phyloP scores from a whole-genome alignment of 179 eudicot species.

The Vitellaria paradoxa region DNA sequence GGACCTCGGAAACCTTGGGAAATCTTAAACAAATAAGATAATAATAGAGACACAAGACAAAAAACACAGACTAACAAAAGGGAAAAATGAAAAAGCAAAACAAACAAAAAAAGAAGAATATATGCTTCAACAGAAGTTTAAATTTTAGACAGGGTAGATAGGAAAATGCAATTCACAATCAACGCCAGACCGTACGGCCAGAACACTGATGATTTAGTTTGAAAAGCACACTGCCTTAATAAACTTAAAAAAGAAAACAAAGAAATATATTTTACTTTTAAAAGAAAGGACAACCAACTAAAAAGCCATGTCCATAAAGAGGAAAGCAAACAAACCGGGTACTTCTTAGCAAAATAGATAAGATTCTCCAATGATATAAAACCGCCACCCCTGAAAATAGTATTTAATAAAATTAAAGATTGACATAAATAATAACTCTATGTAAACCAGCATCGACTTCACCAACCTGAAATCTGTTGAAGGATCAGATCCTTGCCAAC shows the following conservation, averaged over 20 bases:
- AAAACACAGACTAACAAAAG: background rate
- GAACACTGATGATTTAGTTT: no score
- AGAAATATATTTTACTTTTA: no score
- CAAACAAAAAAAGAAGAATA: background rate
- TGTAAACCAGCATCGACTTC: background rate
- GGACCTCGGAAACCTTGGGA: background rate
- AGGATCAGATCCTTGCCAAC: conserved; percentile 99
- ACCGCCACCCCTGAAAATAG: conserved; percentile 89
- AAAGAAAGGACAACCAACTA: background rate
- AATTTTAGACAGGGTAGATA: background rate
- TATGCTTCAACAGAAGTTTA: background rate
- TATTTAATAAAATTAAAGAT: conserved; percentile 9
- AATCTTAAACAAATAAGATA: no score
- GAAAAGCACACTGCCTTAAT: no score
- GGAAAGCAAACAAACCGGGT: conserved; percentile 63
- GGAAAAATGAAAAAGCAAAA: background rate
- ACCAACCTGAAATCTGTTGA: conserved; percentile 95
- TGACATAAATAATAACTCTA: conserved; percentile 1
- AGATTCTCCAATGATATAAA: conserved; percentile 92
- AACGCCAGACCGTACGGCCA: background rate
- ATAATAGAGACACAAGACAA: background rate
- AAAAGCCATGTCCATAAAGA: background rate
- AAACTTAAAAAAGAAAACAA: no score
- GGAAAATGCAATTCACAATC: background rate
- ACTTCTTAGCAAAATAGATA: conserved; percentile 79